phyloP scores from a whole-genome alignment of 2,329 filamentous ascomycete genomes.

The Dactylellina leptospora region DNA sequence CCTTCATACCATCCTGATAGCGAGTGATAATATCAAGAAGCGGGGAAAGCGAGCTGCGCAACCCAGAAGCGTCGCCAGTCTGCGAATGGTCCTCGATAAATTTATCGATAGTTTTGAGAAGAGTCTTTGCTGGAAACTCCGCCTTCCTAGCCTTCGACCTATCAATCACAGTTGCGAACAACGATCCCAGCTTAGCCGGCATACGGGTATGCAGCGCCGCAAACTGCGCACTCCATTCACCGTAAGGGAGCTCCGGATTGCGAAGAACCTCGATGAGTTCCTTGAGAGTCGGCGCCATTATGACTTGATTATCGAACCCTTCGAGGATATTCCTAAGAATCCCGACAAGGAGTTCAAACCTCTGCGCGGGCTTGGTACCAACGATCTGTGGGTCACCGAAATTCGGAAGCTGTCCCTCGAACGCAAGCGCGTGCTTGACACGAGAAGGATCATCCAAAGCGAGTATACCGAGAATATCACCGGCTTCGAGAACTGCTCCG shows the following conservation, averaged over 20 bases:
- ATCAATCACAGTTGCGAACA: constrained; percentile 85
- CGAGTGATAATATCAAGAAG: constrained; percentile 78
- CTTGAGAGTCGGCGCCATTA: constrained; percentile 87
- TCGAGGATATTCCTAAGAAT: constrained; percentile 87
- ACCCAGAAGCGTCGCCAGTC: constrained; percentile 74
- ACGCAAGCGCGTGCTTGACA: constrained; percentile 95
- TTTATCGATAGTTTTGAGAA: constrained; percentile 82
- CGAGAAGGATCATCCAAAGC: constrained; percentile 93
- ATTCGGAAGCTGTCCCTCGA: constrained; percentile 86
- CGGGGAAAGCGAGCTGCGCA: constrained; percentile 77
- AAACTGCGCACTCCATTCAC: constrained; percentile 95
- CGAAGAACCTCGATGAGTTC: constrained; percentile 90
- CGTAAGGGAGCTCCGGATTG: constrained; percentile 88
- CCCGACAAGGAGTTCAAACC: constrained; percentile 78
- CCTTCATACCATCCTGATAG: constrained; percentile 88
- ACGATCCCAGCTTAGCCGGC: constrained; percentile 88
- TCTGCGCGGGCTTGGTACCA: constrained; percentile 89
- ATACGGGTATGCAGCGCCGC: constrained; percentile 97
- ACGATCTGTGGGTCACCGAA: constrained; percentile 86
- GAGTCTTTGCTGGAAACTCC: constrained; percentile 91
- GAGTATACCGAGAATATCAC: constrained; percentile 97
- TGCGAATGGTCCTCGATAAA: constrained; percentile 88
- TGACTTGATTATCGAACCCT: constrained; percentile 96
- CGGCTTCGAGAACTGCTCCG: constrained; percentile 94
- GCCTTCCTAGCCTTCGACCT: constrained; percentile 77